These are phyloP conservation scores for Phytophthora tentaculata DNA, from an alignment of 352 stramenopile genomes.

Conservation along the genomic window DNA sequence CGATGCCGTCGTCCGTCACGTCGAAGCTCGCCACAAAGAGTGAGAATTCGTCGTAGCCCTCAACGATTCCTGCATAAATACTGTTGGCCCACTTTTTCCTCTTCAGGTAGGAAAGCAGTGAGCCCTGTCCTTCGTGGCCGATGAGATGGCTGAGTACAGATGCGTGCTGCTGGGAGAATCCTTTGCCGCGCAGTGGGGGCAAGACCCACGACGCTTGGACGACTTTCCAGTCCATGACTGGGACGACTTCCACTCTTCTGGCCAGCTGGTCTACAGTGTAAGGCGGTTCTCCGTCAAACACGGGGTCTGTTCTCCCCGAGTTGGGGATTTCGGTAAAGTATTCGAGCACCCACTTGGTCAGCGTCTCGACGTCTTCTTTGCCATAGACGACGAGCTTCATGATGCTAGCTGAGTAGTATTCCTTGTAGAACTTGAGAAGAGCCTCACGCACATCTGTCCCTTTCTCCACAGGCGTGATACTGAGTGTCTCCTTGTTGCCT, in stretches of 20 bases:
- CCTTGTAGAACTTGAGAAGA: slow-evolving; percentile 85
- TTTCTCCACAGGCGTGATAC: slow-evolving; percentile 32
- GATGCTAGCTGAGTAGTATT: slow-evolving; percentile 86
- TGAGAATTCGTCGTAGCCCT: slow-evolving; percentile 64
- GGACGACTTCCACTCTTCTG: slow-evolving; percentile 54
- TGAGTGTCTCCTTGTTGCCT: slow-evolving; percentile 83
- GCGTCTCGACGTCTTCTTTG: slow-evolving; percentile 79
- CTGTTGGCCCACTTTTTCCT: slow-evolving; percentile 70
- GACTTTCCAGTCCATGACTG: slow-evolving; percentile 64
- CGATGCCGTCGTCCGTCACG: slow-evolving; percentile 59
- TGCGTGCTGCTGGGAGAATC: slow-evolving; percentile 52
- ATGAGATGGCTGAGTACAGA: slow-evolving; percentile 90
- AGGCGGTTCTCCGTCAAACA: slow-evolving; percentile 48
- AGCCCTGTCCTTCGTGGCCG: slow-evolving; percentile 93
- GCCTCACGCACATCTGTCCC: slow-evolving; percentile 64
- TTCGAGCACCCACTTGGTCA: slow-evolving; percentile 75
- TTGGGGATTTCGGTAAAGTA: slow-evolving; percentile 86
- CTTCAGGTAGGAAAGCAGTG: slow-evolving; percentile 93
- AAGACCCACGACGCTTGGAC: slow-evolving; percentile 73
- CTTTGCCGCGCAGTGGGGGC: slow-evolving; percentile 40
- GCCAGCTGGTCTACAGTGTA: slow-evolving; percentile 46
- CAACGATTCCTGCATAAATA: slow-evolving; percentile 52
- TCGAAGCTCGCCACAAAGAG: slow-evolving; percentile 68
- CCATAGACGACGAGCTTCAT: slow-evolving; percentile 91
- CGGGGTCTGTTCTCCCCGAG: slow-evolving; percentile 39